Base-by-base conservation (phyloP, 2,329 filamentous ascomycete genomes). In the Bertia moriformis region DNA sequence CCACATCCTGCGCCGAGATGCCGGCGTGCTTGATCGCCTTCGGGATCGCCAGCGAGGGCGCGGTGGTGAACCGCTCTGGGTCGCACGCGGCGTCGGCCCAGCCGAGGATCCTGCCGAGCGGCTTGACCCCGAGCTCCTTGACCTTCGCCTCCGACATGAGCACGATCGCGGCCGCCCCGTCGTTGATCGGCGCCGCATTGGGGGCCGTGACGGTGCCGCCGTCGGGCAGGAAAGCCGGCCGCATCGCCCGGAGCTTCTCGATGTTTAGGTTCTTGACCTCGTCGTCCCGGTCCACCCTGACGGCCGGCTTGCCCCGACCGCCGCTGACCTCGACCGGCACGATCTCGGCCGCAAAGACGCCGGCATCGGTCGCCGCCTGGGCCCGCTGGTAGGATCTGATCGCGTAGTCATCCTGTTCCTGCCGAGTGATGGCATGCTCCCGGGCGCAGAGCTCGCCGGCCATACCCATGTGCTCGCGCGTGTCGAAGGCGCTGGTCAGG, bases 11-110 rank as follows among this genome's bases (percentile, higher is more conserved):
- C 49, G 78, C 72, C 41, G 76, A 73, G 45, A 98, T 65, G 45
- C 84, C 83, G 44, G 91, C 91, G 63, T 98, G 89, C 71, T 89
- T 87, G 55, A 98, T 75, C 42, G 91, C 91, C 71, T 96, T 98
- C 58, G 91, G 91, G 51, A 98, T 93, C 48, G 91, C 91, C 41
- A 96, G 74, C 15, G 91, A 75, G 7, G 91, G 91, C 5, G 91
- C 83, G 38, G 87, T 91, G 48, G 91, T 98, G 74, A 98, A 98
- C 60, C 91, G 91, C 66, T 81, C 83, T 29, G 91, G 89, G 55
- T 84, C 77, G 48, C 93, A 80, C 46, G 83, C 91, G 42, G 91
- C 89, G 56, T 98, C 91, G 51, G 79, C 91, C 91, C 91, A 98
- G 52, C 91, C 91, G 44, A 91, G 79, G 54, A 98, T 96, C 73